Percentiles rank a stretch among this genome's conserved stretches.
These are phyloP conservation scores for Geranium brycei DNA, from an alignment of 345 rosid genomes.

Conservation along the genomic window DNA sequence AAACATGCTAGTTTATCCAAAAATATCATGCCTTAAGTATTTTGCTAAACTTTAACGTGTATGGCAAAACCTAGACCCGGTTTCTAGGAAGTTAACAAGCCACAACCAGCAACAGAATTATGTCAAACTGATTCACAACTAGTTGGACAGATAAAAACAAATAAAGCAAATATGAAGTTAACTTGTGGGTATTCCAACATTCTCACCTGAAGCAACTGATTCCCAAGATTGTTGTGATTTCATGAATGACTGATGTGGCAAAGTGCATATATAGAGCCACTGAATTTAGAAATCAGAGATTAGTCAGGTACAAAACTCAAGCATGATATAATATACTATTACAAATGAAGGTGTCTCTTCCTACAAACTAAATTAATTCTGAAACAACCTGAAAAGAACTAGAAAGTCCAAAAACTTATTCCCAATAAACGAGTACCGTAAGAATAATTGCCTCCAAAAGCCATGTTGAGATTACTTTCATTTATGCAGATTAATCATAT, in stretches of 20 bases:
- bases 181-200: neutral
- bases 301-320: neutral
- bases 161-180: neutral
- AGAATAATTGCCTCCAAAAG: neutral
- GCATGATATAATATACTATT: neutral
- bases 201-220: constrained; percentile 91
- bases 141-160: neutral
- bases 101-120: neutral
- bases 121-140: neutral
- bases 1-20: neutral
- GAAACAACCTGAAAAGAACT: neutral
- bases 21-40: no score
- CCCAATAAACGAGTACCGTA: neutral
- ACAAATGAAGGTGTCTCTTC: neutral
- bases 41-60: neutral
- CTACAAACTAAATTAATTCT: neutral
- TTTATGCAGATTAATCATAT: neutral
- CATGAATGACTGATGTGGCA: constrained; percentile 85
- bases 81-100: neutral
- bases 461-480: neutral
- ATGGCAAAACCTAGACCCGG: neutral
- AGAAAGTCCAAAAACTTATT: neutral
- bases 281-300: constrained; percentile 19
- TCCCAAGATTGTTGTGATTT: constrained; percentile 85
- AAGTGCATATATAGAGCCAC: constrained; percentile 72